A percentile compares a stretch with the other conserved stretches of the same genome.
phyloP scores from a whole-genome alignment of 2,329 filamentous ascomycete genomes.

The Hypoxylon sp. region DNA sequence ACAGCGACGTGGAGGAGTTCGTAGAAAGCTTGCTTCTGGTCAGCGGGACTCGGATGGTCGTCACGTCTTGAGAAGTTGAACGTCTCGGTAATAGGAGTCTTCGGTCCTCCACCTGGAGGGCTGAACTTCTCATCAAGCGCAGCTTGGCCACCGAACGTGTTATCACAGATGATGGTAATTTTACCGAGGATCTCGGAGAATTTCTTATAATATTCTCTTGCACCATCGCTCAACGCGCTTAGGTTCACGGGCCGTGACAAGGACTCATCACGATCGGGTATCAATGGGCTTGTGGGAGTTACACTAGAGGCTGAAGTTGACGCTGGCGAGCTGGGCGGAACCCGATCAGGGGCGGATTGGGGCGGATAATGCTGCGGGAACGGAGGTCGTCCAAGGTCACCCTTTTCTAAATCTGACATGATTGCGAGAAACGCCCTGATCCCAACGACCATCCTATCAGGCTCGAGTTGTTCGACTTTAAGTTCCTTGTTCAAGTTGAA shows the following conservation, averaged over 20 bases:
- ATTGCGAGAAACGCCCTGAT: constrained; percentile 94
- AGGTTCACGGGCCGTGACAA: constrained; percentile 76
- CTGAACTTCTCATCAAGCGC: constrained; percentile 96
- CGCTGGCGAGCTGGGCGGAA: constrained; percentile 64
- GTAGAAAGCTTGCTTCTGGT: constrained; percentile 95
- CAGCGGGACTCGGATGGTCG: constrained; percentile 77
- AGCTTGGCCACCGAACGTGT: constrained; percentile 96
- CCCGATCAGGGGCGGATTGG: constrained; percentile 59
- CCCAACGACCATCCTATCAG: constrained; percentile 96
- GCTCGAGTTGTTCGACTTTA: constrained; percentile 92
- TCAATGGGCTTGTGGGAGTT: constrained; percentile 48
- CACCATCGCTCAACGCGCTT: constrained; percentile 77
- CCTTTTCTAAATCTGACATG: constrained; percentile 92
- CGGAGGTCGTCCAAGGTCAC: constrained; percentile 81
- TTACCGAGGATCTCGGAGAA: constrained; percentile 97
- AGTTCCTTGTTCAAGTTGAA: constrained; percentile 82
- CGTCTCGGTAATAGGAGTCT: constrained; percentile 94
- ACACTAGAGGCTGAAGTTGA: constrained; percentile 58
- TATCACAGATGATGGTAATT: constrained; percentile 96
- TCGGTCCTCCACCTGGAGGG: constrained; percentile 79
- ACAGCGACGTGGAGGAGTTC: constrained; percentile 96
- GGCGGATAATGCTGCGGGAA: constrained; percentile 80
- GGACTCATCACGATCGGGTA: constrained; percentile 69
- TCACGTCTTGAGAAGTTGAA: constrained; percentile 92
- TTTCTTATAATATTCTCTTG: constrained; percentile 86